phyloP scores from a whole-genome alignment of 2,329 filamentous ascomycete species.

The Pestalotiopsis sp. region DNA sequence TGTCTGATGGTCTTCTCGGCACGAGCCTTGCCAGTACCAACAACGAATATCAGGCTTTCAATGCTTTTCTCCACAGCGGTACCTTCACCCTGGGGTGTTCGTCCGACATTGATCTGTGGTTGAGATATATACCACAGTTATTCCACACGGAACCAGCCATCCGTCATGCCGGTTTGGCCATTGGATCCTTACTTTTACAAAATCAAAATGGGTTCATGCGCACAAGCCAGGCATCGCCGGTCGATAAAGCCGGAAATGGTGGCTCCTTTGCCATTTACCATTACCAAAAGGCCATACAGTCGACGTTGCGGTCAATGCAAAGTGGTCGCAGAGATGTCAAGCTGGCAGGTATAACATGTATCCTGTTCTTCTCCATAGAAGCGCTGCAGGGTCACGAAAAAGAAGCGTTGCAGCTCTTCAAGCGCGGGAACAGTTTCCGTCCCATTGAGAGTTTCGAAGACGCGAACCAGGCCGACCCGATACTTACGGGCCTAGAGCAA shows the following conservation, averaged over 20 bases:
- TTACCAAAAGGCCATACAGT: slow-evolving; percentile 1
- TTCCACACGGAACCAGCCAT: slow-evolving; percentile 38
- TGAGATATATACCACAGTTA: slow-evolving; percentile 39
- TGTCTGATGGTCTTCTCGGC: slow-evolving; percentile 1
- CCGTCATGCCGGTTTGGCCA: slow-evolving; percentile 40
- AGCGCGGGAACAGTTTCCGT: background rate
- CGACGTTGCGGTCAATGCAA: background rate
- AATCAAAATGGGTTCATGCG: background rate
- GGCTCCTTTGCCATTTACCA: background rate
- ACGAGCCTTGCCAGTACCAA: slow-evolving; percentile 19
- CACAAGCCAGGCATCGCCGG: background rate
- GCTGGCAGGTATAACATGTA: slow-evolving; percentile 3
- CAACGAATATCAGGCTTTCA: slow-evolving; percentile 34
- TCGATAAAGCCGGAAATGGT: too few species aligned
- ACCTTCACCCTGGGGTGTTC: slow-evolving; percentile 38
- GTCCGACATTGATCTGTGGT: slow-evolving; percentile 43
- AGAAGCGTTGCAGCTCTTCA: slow-evolving; percentile 3
- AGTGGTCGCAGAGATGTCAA: background rate
- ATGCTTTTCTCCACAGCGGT: slow-evolving; percentile 40
- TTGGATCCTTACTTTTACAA: slow-evolving; percentile 19
- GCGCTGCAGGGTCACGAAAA: slow-evolving; percentile 6
- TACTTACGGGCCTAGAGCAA: background rate
- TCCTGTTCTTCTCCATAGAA: slow-evolving; percentile 10
- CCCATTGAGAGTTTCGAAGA: background rate
- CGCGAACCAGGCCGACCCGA: background rate